phyloP scores from a whole-genome alignment of 352 stramenopile genomes.

The Pythium scleroteichum region DNA sequence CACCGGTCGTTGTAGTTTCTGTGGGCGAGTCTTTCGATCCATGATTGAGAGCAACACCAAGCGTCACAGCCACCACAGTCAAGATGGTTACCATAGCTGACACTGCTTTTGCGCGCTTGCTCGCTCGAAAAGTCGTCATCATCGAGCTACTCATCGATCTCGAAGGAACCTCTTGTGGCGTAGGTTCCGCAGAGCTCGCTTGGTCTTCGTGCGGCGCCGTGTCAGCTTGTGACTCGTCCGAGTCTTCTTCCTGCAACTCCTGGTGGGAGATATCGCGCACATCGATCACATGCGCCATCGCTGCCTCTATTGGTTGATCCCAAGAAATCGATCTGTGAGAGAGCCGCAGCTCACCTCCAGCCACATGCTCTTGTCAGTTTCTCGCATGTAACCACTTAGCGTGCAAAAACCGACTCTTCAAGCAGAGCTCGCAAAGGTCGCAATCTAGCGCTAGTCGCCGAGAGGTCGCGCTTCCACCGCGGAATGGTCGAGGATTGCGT shows the following conservation, averaged over 20 bases:
- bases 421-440: background rate
- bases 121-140: constrained; percentile 3
- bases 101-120: constrained; percentile 16
- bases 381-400: background rate
- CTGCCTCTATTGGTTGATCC: no score
- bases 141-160: background rate
- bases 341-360: no score
- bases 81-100: constrained; percentile 11
- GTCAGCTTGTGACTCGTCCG: constrained; percentile 10
- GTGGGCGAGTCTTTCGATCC: background rate
- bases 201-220: background rate
- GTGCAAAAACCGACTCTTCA: background rate
- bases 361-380: no score
- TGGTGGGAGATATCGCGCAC: constrained; percentile 17
- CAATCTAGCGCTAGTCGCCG: background rate
- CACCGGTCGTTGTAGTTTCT: constrained; percentile 10
- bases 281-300: constrained; percentile 28
- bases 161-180: no score
- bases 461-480: background rate
- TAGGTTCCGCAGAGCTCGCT: no score
- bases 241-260: constrained; percentile 13
- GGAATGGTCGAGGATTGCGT: constrained; percentile 1
- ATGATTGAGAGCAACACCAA: constrained; percentile 11
- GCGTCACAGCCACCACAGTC: constrained; percentile 9
- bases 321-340: no score